Percentiles rank a stretch among this genome's conserved stretches.
These are phyloP conservation scores for Hymenoscyphus salicellus DNA, from an alignment of 2,329 filamentous ascomycete species.

Conservation along the genomic window DNA sequence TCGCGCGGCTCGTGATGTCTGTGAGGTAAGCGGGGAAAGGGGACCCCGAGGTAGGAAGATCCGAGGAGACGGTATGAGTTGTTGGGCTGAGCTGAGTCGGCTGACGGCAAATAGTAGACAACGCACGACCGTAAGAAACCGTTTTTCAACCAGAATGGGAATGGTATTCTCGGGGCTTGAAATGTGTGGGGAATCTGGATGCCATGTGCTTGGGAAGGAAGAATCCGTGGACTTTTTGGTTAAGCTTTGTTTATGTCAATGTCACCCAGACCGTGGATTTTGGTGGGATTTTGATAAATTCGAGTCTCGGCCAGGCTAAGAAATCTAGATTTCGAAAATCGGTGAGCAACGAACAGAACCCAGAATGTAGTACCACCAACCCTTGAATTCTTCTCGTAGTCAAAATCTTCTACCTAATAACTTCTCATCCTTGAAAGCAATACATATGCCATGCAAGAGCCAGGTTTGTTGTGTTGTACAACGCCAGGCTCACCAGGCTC, in stretches of 20 bases:
- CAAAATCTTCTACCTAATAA: neutral
- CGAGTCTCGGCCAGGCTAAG: too few species aligned
- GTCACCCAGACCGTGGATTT: too few species aligned
- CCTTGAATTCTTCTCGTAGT: neutral
- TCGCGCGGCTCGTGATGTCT: neutral
- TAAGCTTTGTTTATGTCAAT: too few species aligned
- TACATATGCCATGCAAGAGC: neutral
- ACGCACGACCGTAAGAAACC: neutral
- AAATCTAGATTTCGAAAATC: too few species aligned
- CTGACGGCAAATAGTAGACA: neutral
- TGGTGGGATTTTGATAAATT: too few species aligned
- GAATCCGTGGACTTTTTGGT: too few species aligned
- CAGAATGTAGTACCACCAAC: too few species aligned
- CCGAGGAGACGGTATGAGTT: neutral
- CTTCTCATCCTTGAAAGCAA: neutral
- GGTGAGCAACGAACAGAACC: too few species aligned
- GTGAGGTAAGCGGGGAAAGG: neutral
- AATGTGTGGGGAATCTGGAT: neutral
- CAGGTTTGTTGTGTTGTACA: neutral
- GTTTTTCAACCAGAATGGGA: neutral
- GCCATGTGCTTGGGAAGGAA: neutral
- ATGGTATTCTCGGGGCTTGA: neutral
- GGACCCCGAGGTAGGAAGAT: neutral
- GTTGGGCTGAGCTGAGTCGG: too few species aligned
- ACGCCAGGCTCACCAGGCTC: neutral